These are phyloP conservation scores for Tuber umbilicatum DNA, from an alignment of 495 filamentous ascomycete genomes.

Conservation along the genomic window DNA sequence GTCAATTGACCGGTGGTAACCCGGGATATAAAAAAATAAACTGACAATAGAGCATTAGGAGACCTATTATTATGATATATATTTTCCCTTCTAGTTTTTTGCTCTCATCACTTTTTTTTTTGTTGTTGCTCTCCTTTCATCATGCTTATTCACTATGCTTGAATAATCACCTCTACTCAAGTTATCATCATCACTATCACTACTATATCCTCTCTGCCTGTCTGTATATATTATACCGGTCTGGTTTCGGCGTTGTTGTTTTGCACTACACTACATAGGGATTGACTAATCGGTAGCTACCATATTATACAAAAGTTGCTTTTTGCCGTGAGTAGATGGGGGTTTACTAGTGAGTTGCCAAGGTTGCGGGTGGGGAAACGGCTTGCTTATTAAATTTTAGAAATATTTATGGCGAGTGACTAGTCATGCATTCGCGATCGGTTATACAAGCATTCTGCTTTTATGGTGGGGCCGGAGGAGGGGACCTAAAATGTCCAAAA, in stretches of 20 bases:
- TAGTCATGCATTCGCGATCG: background rate
- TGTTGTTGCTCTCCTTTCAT: background rate
- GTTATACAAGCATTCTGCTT: background rate
- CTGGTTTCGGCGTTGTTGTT: background rate
- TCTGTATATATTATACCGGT: background rate
- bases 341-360: background rate
- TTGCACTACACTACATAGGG: background rate
- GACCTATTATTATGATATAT: background rate
- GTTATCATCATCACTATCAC: background rate
- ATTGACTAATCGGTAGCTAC: background rate
- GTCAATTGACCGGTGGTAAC: background rate
- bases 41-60: background rate
- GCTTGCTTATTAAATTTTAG: background rate
- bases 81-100: background rate
- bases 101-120: background rate
- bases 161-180: background rate
- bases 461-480: background rate
- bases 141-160: background rate
- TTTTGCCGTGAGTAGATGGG: background rate
- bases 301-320: background rate
- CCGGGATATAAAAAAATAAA: background rate
- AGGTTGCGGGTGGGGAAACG: background rate
- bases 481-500: background rate
- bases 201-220: background rate
- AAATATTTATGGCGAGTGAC: background rate